Evolutionary conservation across 176 grass and related monocot genomes (phyloP), one percentile per base, ranked within the genome.

Genomic region (Juncus effusus): DNA sequence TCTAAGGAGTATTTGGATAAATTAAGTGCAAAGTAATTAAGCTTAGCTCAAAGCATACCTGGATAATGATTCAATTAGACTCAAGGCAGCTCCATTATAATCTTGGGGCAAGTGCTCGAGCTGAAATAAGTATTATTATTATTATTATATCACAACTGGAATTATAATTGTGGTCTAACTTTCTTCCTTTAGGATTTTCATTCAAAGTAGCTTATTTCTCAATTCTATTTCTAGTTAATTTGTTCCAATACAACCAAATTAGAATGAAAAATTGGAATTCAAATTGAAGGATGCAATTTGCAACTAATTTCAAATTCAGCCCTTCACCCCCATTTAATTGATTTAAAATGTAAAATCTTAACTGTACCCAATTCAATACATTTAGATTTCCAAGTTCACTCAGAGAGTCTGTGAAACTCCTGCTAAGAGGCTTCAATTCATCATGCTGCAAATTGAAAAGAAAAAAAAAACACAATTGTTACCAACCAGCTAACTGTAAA

Each of bases 361-460:
- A 69, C 51, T 78, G 76, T 75, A 62, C 51, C 83, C 62, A 89
- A 60, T 59, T 79, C 59, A 68, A 69, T 83, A 97, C 94, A 88
- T 97, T 93, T 86, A 93, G 76, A 60, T 97, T 97, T 62, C 94
- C 94, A 77, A 97, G 94, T 78, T 97, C 80, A 60, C 88, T 97
- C 14, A 97, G 88, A 41, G 94, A 97, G 59, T 97, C 78, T 0
- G 94, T 97, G 61, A 89, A 97, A 83, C 77, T 80, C 71, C 82
- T 92, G 41, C 67, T 89, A 58, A 97, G 85, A 84, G 88, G 94
- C 64, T 93, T 97, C 67, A 97, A 51, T 76, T 97, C 94, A 57
- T 97, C 94, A 80, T 93, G 94, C 94, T 97, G 78, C 40, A 78
- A 90, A 79, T 61, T 4, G 13, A 70, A 39, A 76, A 38, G 13